Evolutionary conservation across 2,329 filamentous ascomycete genomes (phyloP).

Genomic region (Botrytis aclada): DNA sequence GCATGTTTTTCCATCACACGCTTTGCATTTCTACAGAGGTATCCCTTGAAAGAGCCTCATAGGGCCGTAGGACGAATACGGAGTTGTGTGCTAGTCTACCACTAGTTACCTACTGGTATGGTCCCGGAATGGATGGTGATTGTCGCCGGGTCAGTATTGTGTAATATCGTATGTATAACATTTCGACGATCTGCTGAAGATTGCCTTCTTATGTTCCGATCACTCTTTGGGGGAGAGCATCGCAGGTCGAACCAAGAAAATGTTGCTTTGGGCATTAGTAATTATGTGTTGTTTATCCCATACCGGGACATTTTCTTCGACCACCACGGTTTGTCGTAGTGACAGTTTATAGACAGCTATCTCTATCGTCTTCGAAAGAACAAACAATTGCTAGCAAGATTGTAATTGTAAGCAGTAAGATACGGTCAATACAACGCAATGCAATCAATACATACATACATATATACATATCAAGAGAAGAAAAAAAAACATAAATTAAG

Average conservation of each 20-base stretch:
- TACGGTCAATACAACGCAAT: too few species aligned
- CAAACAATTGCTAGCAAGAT: neutral
- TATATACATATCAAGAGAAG: neutral
- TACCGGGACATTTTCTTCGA: neutral
- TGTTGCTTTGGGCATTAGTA: neutral
- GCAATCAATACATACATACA: too few species aligned
- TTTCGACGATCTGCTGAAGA: neutral
- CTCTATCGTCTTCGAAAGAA: neutral
- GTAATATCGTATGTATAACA: neutral
- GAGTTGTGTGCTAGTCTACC: neutral
- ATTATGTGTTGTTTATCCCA: too few species aligned
- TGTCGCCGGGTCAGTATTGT: neutral
- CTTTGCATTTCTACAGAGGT: neutral
- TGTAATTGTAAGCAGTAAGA: too few species aligned
- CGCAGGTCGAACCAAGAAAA: neutral
- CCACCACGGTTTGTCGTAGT: neutral
- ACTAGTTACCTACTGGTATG: neutral
- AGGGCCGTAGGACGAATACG: neutral
- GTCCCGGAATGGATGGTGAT: neutral
- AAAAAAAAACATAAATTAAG: neutral
- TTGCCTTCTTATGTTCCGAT: neutral
- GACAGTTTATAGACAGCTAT: neutral
- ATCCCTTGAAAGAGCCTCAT: constrained; percentile 1
- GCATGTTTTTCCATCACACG: neutral
- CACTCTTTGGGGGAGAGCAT: neutral